Evolutionary conservation across 2,329 filamentous ascomycete genomes (phyloP).

Genomic region (Fusarium buharicum): DNA sequence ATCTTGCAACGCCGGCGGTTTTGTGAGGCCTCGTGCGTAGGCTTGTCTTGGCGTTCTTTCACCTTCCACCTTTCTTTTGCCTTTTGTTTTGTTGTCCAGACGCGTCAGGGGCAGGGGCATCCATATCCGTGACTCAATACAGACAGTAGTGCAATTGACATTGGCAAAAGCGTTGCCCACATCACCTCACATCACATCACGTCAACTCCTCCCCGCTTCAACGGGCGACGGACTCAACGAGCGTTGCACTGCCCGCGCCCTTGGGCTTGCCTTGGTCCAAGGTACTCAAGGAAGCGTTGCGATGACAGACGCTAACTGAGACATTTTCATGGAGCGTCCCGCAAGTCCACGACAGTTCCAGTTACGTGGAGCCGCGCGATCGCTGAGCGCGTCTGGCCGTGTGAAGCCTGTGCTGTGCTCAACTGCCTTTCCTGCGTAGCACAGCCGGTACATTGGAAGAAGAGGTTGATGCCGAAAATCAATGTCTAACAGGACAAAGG

Average conservation of each 20-base stretch:
- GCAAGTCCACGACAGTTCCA: background rate
- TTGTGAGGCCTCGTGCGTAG: constrained; percentile 9
- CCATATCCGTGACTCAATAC: constrained; percentile 13
- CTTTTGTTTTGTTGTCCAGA: constrained; percentile 14
- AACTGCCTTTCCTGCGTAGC: constrained; percentile 20
- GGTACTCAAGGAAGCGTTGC: constrained; percentile 6
- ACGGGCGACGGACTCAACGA: constrained; percentile 22
- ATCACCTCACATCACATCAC: constrained; percentile 8
- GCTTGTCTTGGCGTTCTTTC: background rate
- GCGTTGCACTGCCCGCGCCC: constrained; percentile 8
- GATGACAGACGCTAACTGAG: constrained; percentile 30
- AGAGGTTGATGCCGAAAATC: constrained; percentile 28
- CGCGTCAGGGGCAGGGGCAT: constrained; percentile 19
- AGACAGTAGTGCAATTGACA: constrained; percentile 2
- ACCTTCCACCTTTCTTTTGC: too few relatives aligned
- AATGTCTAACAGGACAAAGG: constrained; percentile 31
- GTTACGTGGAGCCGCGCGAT: constrained; percentile 20
- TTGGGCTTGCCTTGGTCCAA: constrained; percentile 6
- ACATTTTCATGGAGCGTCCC: constrained; percentile 20
- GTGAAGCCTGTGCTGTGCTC: constrained; percentile 1
- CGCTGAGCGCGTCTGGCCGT: constrained; percentile 12
- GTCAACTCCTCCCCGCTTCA: constrained; percentile 29
- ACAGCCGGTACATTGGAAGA: constrained; percentile 21
- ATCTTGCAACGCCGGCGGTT: constrained; percentile 27
- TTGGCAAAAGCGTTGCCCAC: constrained; percentile 8